phyloP scores from a whole-genome alignment of 345 rosid genomes.

The Carallia pectinifolia region DNA sequence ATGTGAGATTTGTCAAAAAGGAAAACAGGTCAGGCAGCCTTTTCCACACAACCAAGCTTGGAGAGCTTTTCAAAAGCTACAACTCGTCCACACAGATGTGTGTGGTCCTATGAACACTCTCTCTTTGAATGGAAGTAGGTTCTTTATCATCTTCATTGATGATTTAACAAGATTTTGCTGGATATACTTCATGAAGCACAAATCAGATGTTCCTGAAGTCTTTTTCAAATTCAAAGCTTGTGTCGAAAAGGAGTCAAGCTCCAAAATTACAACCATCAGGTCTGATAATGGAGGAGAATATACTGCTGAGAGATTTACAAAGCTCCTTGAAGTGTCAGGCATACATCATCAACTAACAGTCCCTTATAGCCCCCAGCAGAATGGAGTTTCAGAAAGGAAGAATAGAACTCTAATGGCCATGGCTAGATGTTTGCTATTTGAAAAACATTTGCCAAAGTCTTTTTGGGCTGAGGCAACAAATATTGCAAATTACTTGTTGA shows the following conservation, averaged over 20 bases:
- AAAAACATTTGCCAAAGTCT: not conserved
- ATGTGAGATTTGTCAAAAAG: not conserved
- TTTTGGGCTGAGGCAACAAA: not conserved
- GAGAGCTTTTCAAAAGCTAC: constrained; percentile 5
- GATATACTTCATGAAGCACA: constrained; percentile 9
- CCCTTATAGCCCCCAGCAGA: not conserved
- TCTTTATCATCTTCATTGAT: constrained; percentile 10
- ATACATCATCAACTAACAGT: not conserved
- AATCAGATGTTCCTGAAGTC: not conserved
- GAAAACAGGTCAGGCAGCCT: constrained; percentile 1
- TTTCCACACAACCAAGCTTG: not conserved
- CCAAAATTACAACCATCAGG: not conserved
- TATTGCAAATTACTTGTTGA: not conserved
- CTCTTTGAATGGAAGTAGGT: constrained; percentile 7
- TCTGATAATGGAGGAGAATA: not conserved
- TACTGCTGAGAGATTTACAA: not conserved
- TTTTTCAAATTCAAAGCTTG: not conserved
- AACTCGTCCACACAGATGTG: constrained; percentile 6
- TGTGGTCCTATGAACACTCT: not conserved
- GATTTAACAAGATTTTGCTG: not conserved
- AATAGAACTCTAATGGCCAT: not conserved
- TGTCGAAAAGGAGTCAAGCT: not conserved
- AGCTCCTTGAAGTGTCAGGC: not conserved
- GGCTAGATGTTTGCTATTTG: not conserved
- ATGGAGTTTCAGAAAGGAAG: not conserved